Conservation (phyloP, 352 stramenopile species). For the Thraustochytrium striatum region DNA sequence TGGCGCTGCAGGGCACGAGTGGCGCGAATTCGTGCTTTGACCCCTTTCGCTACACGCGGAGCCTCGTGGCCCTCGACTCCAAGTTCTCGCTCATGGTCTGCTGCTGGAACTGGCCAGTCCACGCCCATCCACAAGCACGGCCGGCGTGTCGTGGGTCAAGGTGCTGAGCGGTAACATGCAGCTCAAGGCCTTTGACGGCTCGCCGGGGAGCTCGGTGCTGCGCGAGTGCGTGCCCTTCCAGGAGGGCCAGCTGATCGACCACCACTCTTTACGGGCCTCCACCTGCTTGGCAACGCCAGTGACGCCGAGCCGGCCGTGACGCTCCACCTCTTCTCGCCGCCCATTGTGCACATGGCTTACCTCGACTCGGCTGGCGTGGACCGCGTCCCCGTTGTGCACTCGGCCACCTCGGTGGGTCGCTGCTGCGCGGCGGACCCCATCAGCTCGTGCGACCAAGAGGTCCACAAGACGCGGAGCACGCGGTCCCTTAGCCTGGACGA, state of each 20-base stretch:
- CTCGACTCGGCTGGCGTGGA: slow-evolving; percentile 21
- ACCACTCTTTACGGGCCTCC: slow-evolving; percentile 13
- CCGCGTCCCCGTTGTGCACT: slow-evolving; percentile 37
- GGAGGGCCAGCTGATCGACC: slow-evolving; percentile 14
- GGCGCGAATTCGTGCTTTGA: slow-evolving; percentile 47
- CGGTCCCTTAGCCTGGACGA: neutral
- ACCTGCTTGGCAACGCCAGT: slow-evolving; percentile 29
- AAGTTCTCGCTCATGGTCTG: slow-evolving; percentile 46
- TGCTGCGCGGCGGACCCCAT: slow-evolving; percentile 15
- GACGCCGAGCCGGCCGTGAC: slow-evolving; percentile 19
- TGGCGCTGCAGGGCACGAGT: slow-evolving; percentile 19
- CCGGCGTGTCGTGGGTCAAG: neutral
- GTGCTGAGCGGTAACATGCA: slow-evolving; percentile 24
- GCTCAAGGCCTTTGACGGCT: neutral
- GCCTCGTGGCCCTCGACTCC: slow-evolving; percentile 11
- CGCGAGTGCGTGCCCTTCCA: neutral
- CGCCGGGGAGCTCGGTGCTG: neutral
- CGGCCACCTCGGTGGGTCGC: neutral
- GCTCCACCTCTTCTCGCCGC: slow-evolving; percentile 44
- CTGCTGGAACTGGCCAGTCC: slow-evolving; percentile 28
- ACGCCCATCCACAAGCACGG: slow-evolving; percentile 17
- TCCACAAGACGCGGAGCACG: neutral
- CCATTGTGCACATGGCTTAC: slow-evolving; percentile 28
- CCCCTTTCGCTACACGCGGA: slow-evolving; percentile 15
- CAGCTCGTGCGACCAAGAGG: neutral